A percentile compares a stretch with the other conserved stretches of the same genome.
Conservation (phyloP, 2,329 filamentous ascomycete genomes). For the Hymenoscyphus fraxineus region DNA sequence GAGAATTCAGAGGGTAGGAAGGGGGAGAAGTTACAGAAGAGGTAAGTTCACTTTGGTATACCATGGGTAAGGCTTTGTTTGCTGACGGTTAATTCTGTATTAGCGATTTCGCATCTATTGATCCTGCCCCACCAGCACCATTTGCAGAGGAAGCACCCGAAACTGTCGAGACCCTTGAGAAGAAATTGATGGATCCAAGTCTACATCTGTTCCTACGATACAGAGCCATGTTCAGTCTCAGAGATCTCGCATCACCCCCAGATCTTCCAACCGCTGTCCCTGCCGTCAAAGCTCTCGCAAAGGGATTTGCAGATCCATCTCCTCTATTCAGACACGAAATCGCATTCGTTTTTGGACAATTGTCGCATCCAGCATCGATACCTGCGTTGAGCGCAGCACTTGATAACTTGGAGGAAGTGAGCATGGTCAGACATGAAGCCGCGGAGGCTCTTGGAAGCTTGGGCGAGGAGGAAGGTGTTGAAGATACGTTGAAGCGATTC, state of each 20-base stretch:
- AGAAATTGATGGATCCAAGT: slow-evolving; percentile 72
- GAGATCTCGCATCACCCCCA: slow-evolving; percentile 90
- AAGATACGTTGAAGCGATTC: slow-evolving; percentile 78
- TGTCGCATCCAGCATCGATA: slow-evolving; percentile 95
- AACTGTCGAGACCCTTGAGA: slow-evolving; percentile 71
- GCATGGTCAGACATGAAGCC: slow-evolving; percentile 97
- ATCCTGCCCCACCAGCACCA: slow-evolving; percentile 91
- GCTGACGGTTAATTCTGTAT: slow-evolving; percentile 18
- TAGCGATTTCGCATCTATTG: slow-evolving; percentile 93
- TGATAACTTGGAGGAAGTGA: slow-evolving; percentile 74
- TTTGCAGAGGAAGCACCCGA: slow-evolving; percentile 67
- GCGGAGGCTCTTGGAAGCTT: slow-evolving; percentile 93
- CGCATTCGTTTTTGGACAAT: slow-evolving; percentile 95
- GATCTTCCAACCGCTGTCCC: slow-evolving; percentile 83
- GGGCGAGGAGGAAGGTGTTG: slow-evolving; percentile 89
- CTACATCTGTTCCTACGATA: slow-evolving; percentile 88
- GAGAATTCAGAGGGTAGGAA: slow-evolving; percentile 71
- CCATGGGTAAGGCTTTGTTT: slow-evolving; percentile 6
- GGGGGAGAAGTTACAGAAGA: slow-evolving; percentile 73
- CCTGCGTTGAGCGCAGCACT: slow-evolving; percentile 78
- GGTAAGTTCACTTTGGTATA: slow-evolving; percentile 49
- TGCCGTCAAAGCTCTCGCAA: slow-evolving; percentile 81
- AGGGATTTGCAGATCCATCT: slow-evolving; percentile 79
- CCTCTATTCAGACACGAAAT: slow-evolving; percentile 97
- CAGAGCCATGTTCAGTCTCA: slow-evolving; percentile 94